These are phyloP conservation scores for Clarireedia homoeocarpa DNA, from an alignment of 2,329 filamentous ascomycete genomes.

Conservation along the genomic window DNA sequence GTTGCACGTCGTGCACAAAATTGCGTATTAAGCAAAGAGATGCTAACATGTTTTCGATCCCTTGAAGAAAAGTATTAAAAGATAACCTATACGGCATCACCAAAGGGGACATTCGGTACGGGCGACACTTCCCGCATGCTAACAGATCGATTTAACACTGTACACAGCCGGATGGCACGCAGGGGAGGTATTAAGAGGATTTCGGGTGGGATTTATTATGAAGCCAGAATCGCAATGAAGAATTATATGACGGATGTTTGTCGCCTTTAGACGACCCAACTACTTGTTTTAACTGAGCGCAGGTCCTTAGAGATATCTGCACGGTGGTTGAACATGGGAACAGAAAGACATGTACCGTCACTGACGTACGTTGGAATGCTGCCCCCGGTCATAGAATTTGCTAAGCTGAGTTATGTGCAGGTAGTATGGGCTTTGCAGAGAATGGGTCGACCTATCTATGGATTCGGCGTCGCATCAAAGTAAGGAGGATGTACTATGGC, in stretches of 20 bases:
- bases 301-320: neutral
- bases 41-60: neutral
- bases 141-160: neutral
- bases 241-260: constrained; percentile 40
- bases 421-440: constrained; percentile 44
- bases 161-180: constrained; percentile 54
- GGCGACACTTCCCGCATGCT: neutral
- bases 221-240: constrained; percentile 46
- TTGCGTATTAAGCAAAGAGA: neutral
- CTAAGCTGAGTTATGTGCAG: constrained; percentile 31
- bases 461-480: constrained; percentile 37
- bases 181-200: constrained; percentile 74
- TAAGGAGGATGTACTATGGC: no score
- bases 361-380: constrained; percentile 43
- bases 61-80: constrained; percentile 38
- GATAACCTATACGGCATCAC: constrained; percentile 45
- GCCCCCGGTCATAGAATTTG: neutral
- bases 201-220: constrained; percentile 54
- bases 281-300: neutral
- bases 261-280: neutral
- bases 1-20: neutral
- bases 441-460: constrained; percentile 48
- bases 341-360: constrained; percentile 54
- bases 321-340: constrained; percentile 42
- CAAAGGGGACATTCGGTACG: constrained; percentile 47